These are phyloP conservation scores for Colletotrichum zoysiae DNA, from an alignment of 2,329 filamentous ascomycete species.

Conservation along the genomic window DNA sequence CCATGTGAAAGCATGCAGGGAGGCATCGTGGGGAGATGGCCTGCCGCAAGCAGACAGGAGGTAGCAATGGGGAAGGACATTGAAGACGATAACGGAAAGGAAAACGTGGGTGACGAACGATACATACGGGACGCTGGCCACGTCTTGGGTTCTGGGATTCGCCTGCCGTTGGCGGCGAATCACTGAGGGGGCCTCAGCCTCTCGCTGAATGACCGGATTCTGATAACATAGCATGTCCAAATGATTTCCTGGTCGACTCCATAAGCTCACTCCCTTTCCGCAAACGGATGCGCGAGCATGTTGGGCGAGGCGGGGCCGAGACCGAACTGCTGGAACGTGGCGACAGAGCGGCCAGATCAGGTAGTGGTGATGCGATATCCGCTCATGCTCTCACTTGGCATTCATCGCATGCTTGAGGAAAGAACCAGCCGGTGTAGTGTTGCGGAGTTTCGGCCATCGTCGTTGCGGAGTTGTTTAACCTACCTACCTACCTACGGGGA, in stretches of 20 bases:
- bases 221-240: conserved; percentile 1
- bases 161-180: conserved; percentile 6
- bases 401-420: not conserved
- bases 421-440: not conserved
- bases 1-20: not conserved
- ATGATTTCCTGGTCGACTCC: not conserved
- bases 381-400: not conserved
- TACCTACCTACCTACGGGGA: not conserved
- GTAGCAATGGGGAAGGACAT: not conserved
- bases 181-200: conserved; percentile 6
- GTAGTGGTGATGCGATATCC: not conserved
- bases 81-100: conserved; percentile 10
- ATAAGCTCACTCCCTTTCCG: conserved; percentile 12
- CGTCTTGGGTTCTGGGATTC: not conserved
- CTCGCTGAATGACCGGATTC: conserved; percentile 4
- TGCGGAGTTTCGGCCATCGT: conserved; percentile 11
- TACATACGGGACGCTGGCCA: not conserved
- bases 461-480: conserved; percentile 20
- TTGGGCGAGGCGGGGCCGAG: conserved; percentile 5
- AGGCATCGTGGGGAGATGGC: not conserved
- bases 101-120: not conserved
- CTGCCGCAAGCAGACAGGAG: conserved; percentile 20
- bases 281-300: conserved; percentile 16
- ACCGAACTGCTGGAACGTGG: conserved; percentile 14
- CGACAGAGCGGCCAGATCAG: not conserved